Percentiles rank a stretch among this genome's conserved stretches.
These are phyloP conservation scores for Hymenoscyphus linearis DNA, from an alignment of 2,329 filamentous ascomycete species.

Conservation along the genomic window DNA sequence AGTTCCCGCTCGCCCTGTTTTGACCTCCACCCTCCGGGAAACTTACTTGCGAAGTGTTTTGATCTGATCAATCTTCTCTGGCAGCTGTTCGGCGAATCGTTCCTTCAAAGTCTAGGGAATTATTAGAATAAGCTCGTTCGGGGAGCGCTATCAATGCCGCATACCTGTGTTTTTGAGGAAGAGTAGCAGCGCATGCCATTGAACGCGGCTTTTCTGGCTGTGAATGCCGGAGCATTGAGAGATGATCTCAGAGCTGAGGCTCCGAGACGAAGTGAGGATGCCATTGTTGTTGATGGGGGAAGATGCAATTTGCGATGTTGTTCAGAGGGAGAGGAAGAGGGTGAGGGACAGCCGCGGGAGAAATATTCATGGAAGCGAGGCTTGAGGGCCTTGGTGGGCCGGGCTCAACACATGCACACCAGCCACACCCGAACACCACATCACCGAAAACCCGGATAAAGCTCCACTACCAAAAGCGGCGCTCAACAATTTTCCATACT, in stretches of 20 bases:
- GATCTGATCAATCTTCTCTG: slow-evolving; percentile 97
- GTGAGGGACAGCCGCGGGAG: background rate
- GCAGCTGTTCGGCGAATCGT: slow-evolving; percentile 92
- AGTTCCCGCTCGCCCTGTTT: slow-evolving; percentile 11
- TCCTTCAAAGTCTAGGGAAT: slow-evolving; percentile 81
- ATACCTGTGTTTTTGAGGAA: slow-evolving; percentile 82
- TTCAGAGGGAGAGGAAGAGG: slow-evolving; percentile 14
- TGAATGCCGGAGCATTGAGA: slow-evolving; percentile 60
- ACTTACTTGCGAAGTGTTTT: slow-evolving; percentile 94
- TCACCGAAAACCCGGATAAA: background rate
- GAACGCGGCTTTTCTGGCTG: slow-evolving; percentile 66
- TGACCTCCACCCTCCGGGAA: background rate
- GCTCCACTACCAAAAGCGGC: background rate
- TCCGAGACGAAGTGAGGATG: slow-evolving; percentile 75
- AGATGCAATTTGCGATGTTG: slow-evolving; percentile 29
- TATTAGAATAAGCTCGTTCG: background rate
- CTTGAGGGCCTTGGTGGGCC: background rate
- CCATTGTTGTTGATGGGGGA: slow-evolving; percentile 55
- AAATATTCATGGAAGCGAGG: background rate
- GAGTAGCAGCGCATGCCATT: slow-evolving; percentile 88
- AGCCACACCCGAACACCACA: background rate
- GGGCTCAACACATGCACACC: background rate
- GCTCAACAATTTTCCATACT: background rate
- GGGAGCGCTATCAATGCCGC: background rate
- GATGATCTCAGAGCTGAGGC: slow-evolving; percentile 77